Evolutionary conservation across 1,284 basidiomycete species (phyloP).

Genomic region (Tilletiaria anomala): DNA sequence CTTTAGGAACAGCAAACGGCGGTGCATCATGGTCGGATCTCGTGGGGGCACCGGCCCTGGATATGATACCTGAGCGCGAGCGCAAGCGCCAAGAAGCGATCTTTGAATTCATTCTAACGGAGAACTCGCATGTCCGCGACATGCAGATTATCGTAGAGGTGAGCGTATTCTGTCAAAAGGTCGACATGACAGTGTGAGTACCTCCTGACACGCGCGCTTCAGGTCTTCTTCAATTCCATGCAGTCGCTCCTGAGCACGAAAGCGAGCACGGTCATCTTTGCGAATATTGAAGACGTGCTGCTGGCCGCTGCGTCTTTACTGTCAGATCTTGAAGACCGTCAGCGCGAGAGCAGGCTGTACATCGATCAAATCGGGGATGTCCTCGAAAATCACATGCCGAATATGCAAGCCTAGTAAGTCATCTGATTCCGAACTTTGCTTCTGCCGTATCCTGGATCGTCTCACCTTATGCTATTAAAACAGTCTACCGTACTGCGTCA

Average conservation of each 20-base stretch:
- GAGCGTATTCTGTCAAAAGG: too few relatives aligned
- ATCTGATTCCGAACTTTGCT: conserved; percentile 14
- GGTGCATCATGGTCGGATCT: conserved; percentile 72
- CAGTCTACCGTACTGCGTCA: conserved; percentile 72
- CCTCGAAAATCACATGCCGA: conserved; percentile 56
- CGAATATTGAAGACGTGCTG: conserved; percentile 64
- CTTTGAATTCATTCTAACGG: conserved; percentile 80
- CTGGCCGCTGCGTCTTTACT: conserved; percentile 10
- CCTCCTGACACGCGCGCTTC: too few relatives aligned
- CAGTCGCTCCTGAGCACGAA: conserved; percentile 58
- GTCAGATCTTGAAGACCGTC: conserved; percentile 68
- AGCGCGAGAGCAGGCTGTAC: conserved; percentile 76
- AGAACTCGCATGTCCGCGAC: conserved; percentile 71
- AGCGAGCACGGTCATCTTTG: conserved; percentile 69
- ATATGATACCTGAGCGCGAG: conserved; percentile 59
- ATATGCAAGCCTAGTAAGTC: conserved; percentile 57
- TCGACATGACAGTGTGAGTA: too few relatives aligned
- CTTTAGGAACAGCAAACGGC: conserved; percentile 32
- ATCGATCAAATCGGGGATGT: conserved; percentile 77
- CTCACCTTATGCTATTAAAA: background rate
- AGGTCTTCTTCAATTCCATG: conserved; percentile 70
- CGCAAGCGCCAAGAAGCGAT: conserved; percentile 76
- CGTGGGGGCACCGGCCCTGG: conserved; percentile 64
- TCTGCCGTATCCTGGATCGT: background rate
- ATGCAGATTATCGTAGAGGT: conserved; percentile 76